Percentiles rank a stretch among this genome's conserved stretches.
These are phyloP conservation scores for Sporothrix sp. DNA, from an alignment of 2,329 filamentous ascomycete species.

Conservation along the genomic window DNA sequence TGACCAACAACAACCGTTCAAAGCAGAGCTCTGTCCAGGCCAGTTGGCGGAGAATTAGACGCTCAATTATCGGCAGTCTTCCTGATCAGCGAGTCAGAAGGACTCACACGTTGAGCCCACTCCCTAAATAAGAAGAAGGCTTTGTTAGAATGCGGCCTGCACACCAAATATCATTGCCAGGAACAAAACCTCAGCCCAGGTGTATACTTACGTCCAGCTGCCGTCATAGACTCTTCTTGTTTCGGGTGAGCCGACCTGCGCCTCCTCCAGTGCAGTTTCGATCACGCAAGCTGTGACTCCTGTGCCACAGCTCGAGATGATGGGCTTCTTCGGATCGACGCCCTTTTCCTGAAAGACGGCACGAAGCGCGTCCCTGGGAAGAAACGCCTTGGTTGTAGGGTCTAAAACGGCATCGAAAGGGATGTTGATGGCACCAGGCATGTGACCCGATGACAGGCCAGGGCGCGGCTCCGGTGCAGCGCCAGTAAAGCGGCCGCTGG, in stretches of 20 bases:
- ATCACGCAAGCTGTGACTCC: constrained; percentile 89
- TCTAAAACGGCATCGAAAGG: constrained; percentile 75
- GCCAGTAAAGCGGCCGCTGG: constrained; percentile 70
- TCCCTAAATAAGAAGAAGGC: constrained; percentile 14
- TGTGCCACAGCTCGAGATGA: constrained; percentile 84
- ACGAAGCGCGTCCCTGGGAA: constrained; percentile 60
- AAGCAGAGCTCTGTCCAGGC: too few species aligned
- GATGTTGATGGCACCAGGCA: constrained; percentile 77
- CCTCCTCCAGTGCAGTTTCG: constrained; percentile 74
- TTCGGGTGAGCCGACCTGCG: constrained; percentile 58
- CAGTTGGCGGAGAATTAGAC: background rate
- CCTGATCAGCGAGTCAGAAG: constrained; percentile 16
- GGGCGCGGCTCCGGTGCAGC: constrained; percentile 76
- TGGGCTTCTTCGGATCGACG: constrained; percentile 66
- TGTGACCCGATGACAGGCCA: constrained; percentile 80
- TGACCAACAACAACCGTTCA: too few species aligned
- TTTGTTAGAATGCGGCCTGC: too few species aligned
- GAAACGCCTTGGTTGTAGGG: constrained; percentile 68
- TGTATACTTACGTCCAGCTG: constrained; percentile 89
- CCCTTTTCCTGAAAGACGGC: constrained; percentile 72
- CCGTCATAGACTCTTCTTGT: constrained; percentile 81
- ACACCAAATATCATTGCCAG: too few species aligned
- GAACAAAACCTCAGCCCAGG: too few species aligned
- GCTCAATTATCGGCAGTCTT: constrained; percentile 4
- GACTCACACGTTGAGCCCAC: constrained; percentile 18